Evolutionary conservation across 2,329 filamentous ascomycete genomes (phyloP), one percentile per base, ranked within the genome.

Genomic region (Pseudocercospora musae): DNA sequence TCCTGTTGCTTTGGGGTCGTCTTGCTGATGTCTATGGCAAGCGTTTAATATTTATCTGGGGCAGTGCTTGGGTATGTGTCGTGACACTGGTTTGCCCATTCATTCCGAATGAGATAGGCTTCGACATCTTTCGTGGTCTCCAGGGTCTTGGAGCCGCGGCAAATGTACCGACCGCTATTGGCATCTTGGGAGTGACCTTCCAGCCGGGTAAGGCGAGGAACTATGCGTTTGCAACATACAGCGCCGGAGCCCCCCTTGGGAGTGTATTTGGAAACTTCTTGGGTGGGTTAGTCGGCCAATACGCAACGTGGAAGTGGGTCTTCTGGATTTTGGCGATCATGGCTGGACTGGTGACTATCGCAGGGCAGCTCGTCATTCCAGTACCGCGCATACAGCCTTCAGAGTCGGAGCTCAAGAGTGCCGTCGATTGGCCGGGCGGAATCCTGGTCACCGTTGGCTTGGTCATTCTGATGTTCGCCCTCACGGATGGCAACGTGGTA

Each of bases 101-200:
- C 68, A 73, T 89, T 13, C 82, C 82, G 0, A 86, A 86, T 63
- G 88, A 91, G 73, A 86, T 90, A 62, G 84, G 82, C 5, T 89
- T 91, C 71, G 82, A 89, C 71, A 61, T 90, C 1, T 85, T 90
- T 68, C 80, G 88, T 2, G 88, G 83, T 0, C 76, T 91, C 7
- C 87, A 90, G 66, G 88, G 88, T 1, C 73, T 91, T 76, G 87
- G 87, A 1, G 85, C 86, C 25, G 88, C 88, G 1, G 86, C 87
- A 15, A 90, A 89, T 70, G 86, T 90, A 0, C 88, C 88, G 0
- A 89, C 87, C 0, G 88, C 88, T 0, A 85, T 91, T 70, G 88
- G 88, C 0, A 90, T 90, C 42, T 74, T 91, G 2, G 87, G 87
- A 0, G 84, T 84, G 1, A 89, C 86, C 0, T 90, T 90, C 59